Percentiles rank a stretch among this genome's conserved stretches.
Evolutionary conservation across 1,284 basidiomycete species (phyloP).

Genomic region (Malassezia nana): DNA sequence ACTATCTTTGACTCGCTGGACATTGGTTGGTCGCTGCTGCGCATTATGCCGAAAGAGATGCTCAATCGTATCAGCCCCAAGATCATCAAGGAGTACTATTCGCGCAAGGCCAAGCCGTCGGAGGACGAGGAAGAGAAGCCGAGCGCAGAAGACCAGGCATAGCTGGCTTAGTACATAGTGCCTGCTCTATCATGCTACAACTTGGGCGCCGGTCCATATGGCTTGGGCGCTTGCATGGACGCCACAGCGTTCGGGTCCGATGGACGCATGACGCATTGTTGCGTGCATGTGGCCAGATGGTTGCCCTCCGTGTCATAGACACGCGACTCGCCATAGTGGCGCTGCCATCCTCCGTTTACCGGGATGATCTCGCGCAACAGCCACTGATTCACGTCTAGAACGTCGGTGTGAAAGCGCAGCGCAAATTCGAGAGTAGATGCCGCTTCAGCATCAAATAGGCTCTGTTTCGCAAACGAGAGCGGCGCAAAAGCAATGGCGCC

Average conservation of each 20-base stretch:
- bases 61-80: conserved; percentile 62
- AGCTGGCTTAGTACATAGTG: background rate
- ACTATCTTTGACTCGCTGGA: conserved; percentile 96
- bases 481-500: conserved; percentile 38
- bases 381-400: conserved; percentile 24
- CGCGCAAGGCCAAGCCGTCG: conserved; percentile 27
- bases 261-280: conserved; percentile 24
- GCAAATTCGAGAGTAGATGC: conserved; percentile 37
- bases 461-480: conserved; percentile 26
- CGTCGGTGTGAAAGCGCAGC: conserved; percentile 30
- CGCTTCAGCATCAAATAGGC: conserved; percentile 22
- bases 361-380: conserved; percentile 32
- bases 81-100: conserved; percentile 47
- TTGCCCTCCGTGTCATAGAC: conserved; percentile 22
- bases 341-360: conserved; percentile 21
- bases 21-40: conserved; percentile 87
- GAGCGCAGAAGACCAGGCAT: conserved; percentile 17
- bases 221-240: background rate
- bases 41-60: conserved; percentile 98
- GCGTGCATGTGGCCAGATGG: conserved; percentile 25
- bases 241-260: conserved; percentile 5
- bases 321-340: conserved; percentile 26
- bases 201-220: background rate
- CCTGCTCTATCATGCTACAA: background rate
- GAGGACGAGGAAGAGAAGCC: conserved; percentile 21